A percentile compares a stretch with the other conserved stretches of the same genome.
Conservation (phyloP, 2,329 filamentous ascomycete species). For the Aureobasidium sp. region DNA sequence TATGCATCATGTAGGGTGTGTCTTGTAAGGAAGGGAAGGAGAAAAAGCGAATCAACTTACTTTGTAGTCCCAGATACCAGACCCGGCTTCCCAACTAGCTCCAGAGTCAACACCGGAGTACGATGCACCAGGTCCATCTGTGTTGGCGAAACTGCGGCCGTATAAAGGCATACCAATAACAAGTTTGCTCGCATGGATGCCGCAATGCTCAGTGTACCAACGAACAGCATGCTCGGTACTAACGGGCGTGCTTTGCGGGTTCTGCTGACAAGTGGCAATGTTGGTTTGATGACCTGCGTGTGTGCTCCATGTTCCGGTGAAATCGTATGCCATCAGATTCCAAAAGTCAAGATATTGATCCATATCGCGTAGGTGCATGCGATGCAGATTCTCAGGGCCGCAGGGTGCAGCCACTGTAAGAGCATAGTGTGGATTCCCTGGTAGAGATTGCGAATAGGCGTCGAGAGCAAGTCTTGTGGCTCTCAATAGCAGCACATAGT, state of each 20-base stretch:
- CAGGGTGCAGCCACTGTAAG: conserved; percentile 51
- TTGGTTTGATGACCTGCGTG: conserved; percentile 84
- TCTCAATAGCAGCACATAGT: conserved; percentile 45
- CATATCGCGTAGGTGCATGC: conserved; percentile 46
- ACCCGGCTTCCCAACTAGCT: conserved; percentile 77
- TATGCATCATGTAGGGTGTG: conserved; percentile 18
- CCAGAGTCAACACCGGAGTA: conserved; percentile 75
- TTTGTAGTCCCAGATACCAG: conserved; percentile 91
- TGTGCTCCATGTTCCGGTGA: conserved; percentile 81
- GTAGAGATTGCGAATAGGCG: conserved; percentile 41
- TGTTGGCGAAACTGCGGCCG: conserved; percentile 84
- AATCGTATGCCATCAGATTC: conserved; percentile 60
- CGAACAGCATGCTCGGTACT: conserved; percentile 76
- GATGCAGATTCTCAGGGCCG: conserved; percentile 47
- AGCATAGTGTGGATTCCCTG: conserved; percentile 42
- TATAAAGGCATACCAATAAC: conserved; percentile 95
- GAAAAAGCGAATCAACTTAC: conserved; percentile 26
- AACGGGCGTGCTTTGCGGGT: conserved; percentile 78
- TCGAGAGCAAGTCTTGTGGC: conserved; percentile 44
- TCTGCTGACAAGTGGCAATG: conserved; percentile 65
- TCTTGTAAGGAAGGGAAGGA: not conserved
- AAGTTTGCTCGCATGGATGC: conserved; percentile 74
- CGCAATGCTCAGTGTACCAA: conserved; percentile 71
- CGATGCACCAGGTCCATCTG: conserved; percentile 74
- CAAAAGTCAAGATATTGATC: conserved; percentile 52